Evolutionary conservation across 108 stramenopile genomes (phyloP), one percentile per base, ranked within the genome.

Genomic region (Nitzschia sp.): DNA sequence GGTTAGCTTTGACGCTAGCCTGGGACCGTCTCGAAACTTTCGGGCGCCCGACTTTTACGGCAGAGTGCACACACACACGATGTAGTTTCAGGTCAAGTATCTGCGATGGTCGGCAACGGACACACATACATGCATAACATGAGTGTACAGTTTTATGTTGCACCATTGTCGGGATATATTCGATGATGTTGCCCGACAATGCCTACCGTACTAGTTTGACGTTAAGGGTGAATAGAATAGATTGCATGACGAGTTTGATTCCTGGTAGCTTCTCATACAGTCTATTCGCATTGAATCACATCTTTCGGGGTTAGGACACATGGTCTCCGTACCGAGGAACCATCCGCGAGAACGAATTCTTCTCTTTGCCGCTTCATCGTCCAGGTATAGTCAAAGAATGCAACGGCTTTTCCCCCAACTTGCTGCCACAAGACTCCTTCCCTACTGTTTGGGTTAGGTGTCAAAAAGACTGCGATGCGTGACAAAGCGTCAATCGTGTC

Each of bases 401-500:
- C 84, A 11, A 85, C 80, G 3, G 84, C 84, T 61, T 79, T 79
- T 19, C 84, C 84, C 15, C 51, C 58, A 0, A 82, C 71, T 59
- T 85, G 77, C 59, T 85, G 81, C 84, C 84, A 85, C 55, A 82
- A 45, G 11, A 82, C 74, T 42, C 84, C 84, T 48, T 85, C 84
- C 48, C 78, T 66, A 24, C 76, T 78, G 38, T 85, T 85, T 27
- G 84, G 84, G 61, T 85, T 85, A 2, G 84, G 84, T 18, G 81
- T 82, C 46, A 85, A 48, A 53, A 79, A 85, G 1, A 85, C 75
- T 1, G 84, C 80, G 45, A 85, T 64, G 19, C 84, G 77, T 0
- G 58, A 65, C 11, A 73, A 23, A 2, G 78, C 84, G 36, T 48
- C 54, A 0, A 85, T 61, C 30, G 55, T 56, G 64, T 79, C 64